These are phyloP conservation scores for Mycosphaerella sp. DNA, from an alignment of 2,329 filamentous ascomycete genomes.

Conservation along the genomic window DNA sequence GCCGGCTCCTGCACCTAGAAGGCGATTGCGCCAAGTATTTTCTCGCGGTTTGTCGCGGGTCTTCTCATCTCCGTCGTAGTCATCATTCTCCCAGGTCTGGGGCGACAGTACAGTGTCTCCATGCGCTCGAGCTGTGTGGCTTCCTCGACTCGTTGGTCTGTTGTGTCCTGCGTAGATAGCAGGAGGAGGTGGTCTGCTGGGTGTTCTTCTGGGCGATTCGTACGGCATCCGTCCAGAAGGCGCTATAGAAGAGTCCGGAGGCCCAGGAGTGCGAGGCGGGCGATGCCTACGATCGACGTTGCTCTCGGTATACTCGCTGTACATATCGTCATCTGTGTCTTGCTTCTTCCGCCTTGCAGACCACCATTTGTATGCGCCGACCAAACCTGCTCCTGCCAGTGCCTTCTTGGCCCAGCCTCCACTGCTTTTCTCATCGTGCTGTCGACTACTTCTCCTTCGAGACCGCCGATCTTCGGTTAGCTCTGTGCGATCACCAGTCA, in stretches of 20 bases:
- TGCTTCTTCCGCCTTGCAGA: conserved; percentile 39
- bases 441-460: conserved; percentile 18
- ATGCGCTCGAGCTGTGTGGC: conserved; percentile 11
- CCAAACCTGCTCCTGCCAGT: conserved; percentile 50
- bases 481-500: conserved; percentile 51
- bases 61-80: conserved; percentile 35
- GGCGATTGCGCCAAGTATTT: conserved; percentile 41
- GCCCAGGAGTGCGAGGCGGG: conserved; percentile 18
- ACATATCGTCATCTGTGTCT: conserved; percentile 8
- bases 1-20: conserved; percentile 43
- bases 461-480: conserved; percentile 42
- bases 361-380: conserved; percentile 53
- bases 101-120: conserved; percentile 23
- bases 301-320: conserved; percentile 13
- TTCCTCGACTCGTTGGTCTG: conserved; percentile 10
- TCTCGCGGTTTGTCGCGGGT: conserved; percentile 27
- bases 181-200: conserved; percentile 14
- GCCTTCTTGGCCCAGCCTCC: conserved; percentile 41
- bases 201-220: conserved; percentile 3
- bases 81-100: conserved; percentile 29
- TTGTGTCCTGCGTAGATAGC: conserved; percentile 7
- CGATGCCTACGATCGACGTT: conserved; percentile 5
- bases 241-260: conserved; percentile 15
- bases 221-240: conserved; percentile 14
- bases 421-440: conserved; percentile 9